Base-by-base conservation (phyloP, 257 asterid genomes). In the Capsicum rhomboideum region DNA sequence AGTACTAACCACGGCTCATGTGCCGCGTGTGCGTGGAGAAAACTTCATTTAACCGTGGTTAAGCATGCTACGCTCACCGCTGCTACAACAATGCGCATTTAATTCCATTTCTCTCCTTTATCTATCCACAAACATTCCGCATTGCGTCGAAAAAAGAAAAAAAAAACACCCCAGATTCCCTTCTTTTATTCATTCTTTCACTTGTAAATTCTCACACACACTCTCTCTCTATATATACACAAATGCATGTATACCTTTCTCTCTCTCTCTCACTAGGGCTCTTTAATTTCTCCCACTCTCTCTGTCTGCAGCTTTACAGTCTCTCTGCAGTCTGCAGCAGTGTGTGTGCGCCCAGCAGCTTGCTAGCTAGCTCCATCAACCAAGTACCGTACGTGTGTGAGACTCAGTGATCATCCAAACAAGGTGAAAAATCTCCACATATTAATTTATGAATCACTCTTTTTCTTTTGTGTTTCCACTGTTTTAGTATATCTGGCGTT, bases 221-320 rank as follows among this genome's bases (percentile, higher is more conserved):
- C 23, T 4, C 10, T 0, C 20, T 0, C 42, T 12, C 71, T 63
- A 21, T 64, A n/a, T 64, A 6, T 8, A 31, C 17, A 67, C 49
- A 67, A 67, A 67, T 67, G 75, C 49, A 67, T 31, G 75, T 67
- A 16, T 46, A 68, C 26, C 52, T 34, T 34, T 31, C 3, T 71
- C 55, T 37, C 78, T 10, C 13, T 68, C 75, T 67, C 1, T 21
- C 16, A 8, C 53, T 42, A 42, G 55, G 31, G 55, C 34, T 72
- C 78, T n/a, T 69, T 46, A 66, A 29, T 72, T 75, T 49, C n/a
- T n/a, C n/a, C 80, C 80, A 75, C 61, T 75, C 61, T 74, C 80
- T 75, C 42, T 75, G 59, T 75, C 80, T 49, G 80, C 80, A 44
- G 80, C 21, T 72, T 72, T 44, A n/a, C n/a, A n/a, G n/a, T n/a